Conservation (phyloP, 805 yeast species). For the Lipomyces sp. region DNA sequence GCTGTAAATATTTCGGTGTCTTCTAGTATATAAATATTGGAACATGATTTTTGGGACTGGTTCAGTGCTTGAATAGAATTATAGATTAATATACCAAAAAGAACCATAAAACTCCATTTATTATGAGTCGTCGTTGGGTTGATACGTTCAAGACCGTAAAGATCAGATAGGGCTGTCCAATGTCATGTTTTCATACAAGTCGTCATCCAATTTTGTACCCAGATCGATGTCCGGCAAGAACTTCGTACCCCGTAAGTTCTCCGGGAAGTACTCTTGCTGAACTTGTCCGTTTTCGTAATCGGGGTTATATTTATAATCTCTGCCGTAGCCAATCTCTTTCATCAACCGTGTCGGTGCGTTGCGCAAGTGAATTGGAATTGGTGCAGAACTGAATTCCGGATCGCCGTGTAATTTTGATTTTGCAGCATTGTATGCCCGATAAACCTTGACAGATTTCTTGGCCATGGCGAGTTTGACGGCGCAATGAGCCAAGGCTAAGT, state of each 20-base stretch:
- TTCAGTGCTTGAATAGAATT: background rate
- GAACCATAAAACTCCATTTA: background rate
- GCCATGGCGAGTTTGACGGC: slow-evolving; percentile 89
- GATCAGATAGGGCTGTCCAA: background rate
- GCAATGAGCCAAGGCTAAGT: slow-evolving; percentile 85
- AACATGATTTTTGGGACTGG: background rate
- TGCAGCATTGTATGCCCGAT: slow-evolving; percentile 76
- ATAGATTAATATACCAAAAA: background rate
- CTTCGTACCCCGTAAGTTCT: slow-evolving; percentile 53
- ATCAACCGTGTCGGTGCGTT: slow-evolving; percentile 94
- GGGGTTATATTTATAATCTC: slow-evolving; percentile 89
- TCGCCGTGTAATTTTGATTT: slow-evolving; percentile 60
- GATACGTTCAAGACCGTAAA: no score
- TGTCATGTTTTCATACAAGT: slow-evolving; percentile 8
- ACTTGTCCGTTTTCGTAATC: slow-evolving; percentile 72
- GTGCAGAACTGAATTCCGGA: slow-evolving; percentile 62
- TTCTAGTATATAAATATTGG: background rate
- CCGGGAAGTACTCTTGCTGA: slow-evolving; percentile 76
- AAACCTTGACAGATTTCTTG: slow-evolving; percentile 82
- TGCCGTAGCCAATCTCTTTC: slow-evolving; percentile 85
- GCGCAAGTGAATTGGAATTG: slow-evolving; percentile 72
- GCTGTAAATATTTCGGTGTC: background rate
- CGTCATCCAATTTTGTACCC: slow-evolving; percentile 25
- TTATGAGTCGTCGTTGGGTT: no score
- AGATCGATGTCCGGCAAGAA: slow-evolving; percentile 56